phyloP scores from a whole-genome alignment of 805 yeast species.

The Pichia membranifaciens region DNA sequence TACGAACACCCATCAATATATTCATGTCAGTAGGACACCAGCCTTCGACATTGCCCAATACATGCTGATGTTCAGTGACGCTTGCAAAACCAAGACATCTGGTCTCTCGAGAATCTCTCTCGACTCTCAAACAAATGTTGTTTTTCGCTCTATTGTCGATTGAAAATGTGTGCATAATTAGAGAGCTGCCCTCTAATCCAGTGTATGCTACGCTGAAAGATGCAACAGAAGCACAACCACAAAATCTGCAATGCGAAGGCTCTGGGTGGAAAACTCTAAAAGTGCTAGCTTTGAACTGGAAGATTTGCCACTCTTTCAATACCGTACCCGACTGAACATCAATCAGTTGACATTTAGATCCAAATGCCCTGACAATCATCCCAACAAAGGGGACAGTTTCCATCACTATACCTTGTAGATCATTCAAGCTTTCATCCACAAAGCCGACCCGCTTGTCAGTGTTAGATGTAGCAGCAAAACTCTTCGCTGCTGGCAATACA shows the following conservation, averaged over 20 bases:
- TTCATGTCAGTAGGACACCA: conserved; percentile 80
- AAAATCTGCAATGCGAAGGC: conserved; percentile 83
- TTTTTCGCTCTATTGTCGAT: conserved; percentile 71
- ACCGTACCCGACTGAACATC: conserved; percentile 77
- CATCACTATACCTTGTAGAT: conserved; percentile 28
- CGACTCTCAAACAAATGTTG: conserved; percentile 79
- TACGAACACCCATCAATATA: conserved; percentile 61
- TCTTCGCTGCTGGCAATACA: background rate
- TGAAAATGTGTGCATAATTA: conserved; percentile 68
- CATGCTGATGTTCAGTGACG: conserved; percentile 62
- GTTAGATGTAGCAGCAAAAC: background rate
- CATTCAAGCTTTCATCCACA: conserved; percentile 1
- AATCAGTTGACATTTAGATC: conserved; percentile 54
- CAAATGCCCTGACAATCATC: conserved; percentile 58
- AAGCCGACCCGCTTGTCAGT: conserved; percentile 7
- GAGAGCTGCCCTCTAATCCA: conserved; percentile 46
- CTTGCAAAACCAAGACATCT: conserved; percentile 83
- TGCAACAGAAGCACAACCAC: conserved; percentile 81
- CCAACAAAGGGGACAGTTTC: conserved; percentile 67
- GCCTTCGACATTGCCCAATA: conserved; percentile 60
- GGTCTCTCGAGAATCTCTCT: conserved; percentile 87
- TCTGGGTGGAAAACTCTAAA: conserved; percentile 73
- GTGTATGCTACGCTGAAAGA: conserved; percentile 70
- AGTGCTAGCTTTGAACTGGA: conserved; percentile 52
- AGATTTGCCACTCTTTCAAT: conserved; percentile 55